Evolutionary conservation across 2,329 filamentous ascomycete species (phyloP).

Genomic region (Fusarium bactridioides): DNA sequence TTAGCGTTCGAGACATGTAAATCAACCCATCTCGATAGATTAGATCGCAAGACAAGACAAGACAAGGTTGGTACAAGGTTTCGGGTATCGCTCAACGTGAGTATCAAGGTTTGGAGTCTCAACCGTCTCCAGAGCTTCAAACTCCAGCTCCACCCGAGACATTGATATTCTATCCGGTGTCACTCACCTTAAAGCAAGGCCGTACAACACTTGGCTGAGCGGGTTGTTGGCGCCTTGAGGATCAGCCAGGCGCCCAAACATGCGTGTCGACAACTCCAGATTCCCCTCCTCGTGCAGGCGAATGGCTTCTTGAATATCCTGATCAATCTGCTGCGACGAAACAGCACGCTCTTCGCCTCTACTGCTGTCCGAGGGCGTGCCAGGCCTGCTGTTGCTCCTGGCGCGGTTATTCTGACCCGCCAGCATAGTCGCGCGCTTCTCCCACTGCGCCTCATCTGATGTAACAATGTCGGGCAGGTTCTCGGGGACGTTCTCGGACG

Average conservation of each 20-base stretch:
- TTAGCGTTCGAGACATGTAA: constrained; percentile 27
- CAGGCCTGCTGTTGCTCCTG: constrained; percentile 50
- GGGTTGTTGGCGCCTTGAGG: constrained; percentile 88
- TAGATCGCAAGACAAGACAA: background rate
- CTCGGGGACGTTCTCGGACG: constrained; percentile 77
- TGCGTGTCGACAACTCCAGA: constrained; percentile 77
- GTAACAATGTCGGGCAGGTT: constrained; percentile 78
- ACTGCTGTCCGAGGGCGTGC: constrained; percentile 45
- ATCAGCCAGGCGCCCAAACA: constrained; percentile 87
- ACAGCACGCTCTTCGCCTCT: constrained; percentile 42
- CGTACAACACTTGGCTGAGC: constrained; percentile 93
- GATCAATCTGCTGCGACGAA: constrained; percentile 63
- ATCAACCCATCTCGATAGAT: background rate
- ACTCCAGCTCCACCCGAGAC: constrained; percentile 20
- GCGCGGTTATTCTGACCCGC: constrained; percentile 68
- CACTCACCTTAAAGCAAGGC: constrained; percentile 80
- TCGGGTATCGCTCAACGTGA: background rate
- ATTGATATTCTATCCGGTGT: background rate
- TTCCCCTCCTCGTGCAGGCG: constrained; percentile 87
- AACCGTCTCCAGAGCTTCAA: constrained; percentile 9
- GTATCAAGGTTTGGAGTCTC: constrained; percentile 15
- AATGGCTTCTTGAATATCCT: constrained; percentile 94
- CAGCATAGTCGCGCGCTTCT: constrained; percentile 89
- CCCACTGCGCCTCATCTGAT: constrained; percentile 79
- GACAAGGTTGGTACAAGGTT: background rate